phyloP scores from a whole-genome alignment of 1,284 basidiomycete species.

The Puccinia polysora region DNA sequence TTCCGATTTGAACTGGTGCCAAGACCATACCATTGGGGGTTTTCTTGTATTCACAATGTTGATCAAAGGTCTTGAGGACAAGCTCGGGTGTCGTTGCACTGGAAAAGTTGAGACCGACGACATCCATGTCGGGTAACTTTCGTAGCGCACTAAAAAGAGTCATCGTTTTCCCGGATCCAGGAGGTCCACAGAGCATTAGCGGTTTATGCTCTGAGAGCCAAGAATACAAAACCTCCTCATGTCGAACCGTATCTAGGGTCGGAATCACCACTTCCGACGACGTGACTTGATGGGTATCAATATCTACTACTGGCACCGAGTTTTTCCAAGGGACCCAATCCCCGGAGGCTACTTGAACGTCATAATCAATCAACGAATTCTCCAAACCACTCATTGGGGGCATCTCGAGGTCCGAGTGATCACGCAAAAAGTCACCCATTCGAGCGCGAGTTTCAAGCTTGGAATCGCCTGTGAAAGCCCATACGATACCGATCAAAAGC shows the following conservation, averaged over 20 bases:
- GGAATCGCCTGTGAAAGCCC: conserved; percentile 96
- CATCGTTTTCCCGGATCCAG: conserved; percentile 99
- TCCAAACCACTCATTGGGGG: conserved; percentile 64
- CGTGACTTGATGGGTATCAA: conserved; percentile 92
- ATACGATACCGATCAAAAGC: conserved; percentile 86
- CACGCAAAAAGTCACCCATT: conserved; percentile 81
- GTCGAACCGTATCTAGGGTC: conserved; percentile 95
- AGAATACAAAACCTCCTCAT: conserved; percentile 96
- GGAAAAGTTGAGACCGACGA: conserved; percentile 98
- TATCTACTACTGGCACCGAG: conserved; percentile 87
- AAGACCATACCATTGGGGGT: conserved; percentile 94
- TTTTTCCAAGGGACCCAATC: conserved; percentile 91
- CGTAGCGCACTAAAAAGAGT: conserved; percentile 97
- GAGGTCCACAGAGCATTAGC: conserved; percentile 95
- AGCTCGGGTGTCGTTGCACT: conserved; percentile 97
- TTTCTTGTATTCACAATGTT: conserved; percentile 98
- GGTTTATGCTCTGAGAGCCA: conserved; percentile 99
- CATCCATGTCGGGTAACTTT: conserved; percentile 96
- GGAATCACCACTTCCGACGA: conserved; percentile 95
- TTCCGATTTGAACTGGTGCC: conserved; percentile 86
- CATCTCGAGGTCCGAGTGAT: conserved; percentile 81
- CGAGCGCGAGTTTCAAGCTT: conserved; percentile 81
- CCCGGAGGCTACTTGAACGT: conserved; percentile 77
- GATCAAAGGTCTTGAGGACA: conserved; percentile 98
- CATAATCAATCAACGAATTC: conserved; percentile 88